Base-by-base conservation (phyloP, 2,329 filamentous ascomycete genomes). In the Sordariomycetes sp. region DNA sequence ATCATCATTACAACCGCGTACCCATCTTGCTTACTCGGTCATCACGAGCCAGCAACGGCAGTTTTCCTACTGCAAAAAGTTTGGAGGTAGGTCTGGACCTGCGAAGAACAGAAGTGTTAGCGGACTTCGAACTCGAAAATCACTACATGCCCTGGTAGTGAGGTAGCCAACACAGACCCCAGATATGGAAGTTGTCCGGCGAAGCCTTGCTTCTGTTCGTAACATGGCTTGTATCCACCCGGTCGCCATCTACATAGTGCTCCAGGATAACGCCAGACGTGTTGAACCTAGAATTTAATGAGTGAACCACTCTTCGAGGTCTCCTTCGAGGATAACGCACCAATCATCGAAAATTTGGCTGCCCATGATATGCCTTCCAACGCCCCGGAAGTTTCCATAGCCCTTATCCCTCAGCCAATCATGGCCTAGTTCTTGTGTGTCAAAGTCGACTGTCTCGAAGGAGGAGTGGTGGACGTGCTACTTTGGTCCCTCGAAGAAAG, bases 271-370 rank as follows among this genome's bases (percentile, higher is more conserved):
- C 34, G 25, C 25, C n/a, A 28, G 54, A 56, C 5, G 54, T 20
- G 13, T 56, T 42, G n/a, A 52, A 56, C 42, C 51, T 53, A 53
- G 12, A 2, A 28, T 67, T 4, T 22, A 48, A n/a, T 22, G 10
- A 48, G 42, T 59, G 77, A 77, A 0, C 73, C 72, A 4, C 67
- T 74, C 1, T 20, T 35, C 3, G 6, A 12, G 6, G 32, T n/a
- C 4, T 28, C 12, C n/a, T 20, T 8, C 6, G 51, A 12, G 51
- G 73, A 71, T 66, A 82, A 82, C 80, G 63, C 70, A 75, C 80
- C 80, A 85, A 65, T 85, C 85, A 64, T 85, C 81, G 60, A 85
- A 85, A 45, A 85, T 75, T 66, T 84, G 81, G 53, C 71, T 76
- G 1, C 81, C 81, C 28, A 84, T 65, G 10, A 83, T 73, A 68